Conservation (phyloP, 2,329 filamentous ascomycete genomes). For the Aspergillus tubingensis region DNA sequence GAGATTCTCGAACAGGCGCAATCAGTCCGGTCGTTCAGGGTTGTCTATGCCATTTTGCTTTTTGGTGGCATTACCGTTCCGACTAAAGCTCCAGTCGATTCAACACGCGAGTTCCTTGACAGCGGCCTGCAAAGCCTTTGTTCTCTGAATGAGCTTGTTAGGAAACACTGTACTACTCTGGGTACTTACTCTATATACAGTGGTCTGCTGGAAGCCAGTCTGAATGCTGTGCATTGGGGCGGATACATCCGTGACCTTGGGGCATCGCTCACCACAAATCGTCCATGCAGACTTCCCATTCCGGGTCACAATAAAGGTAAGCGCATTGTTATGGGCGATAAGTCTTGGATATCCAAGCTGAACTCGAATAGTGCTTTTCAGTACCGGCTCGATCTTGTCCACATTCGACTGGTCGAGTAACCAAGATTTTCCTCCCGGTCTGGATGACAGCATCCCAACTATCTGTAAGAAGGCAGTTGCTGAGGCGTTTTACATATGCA, state of each 20-base stretch:
- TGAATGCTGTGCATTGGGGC: constrained; percentile 25
- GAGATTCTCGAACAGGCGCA: constrained; percentile 11
- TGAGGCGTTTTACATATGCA: too few relatives aligned
- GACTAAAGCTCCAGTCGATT: constrained; percentile 3
- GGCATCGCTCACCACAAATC: constrained; percentile 20
- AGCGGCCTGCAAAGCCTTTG: constrained; percentile 18
- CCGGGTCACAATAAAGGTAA: constrained; percentile 10
- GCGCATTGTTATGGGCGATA: background rate
- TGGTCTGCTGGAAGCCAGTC: constrained; percentile 21
- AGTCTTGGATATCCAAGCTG: too few relatives aligned
- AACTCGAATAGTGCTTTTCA: too few relatives aligned
- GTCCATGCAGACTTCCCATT: constrained; percentile 19
- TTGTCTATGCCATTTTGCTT: constrained; percentile 23
- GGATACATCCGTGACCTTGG: constrained; percentile 29
- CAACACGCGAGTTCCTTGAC: constrained; percentile 19
- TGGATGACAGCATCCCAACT: too few relatives aligned
- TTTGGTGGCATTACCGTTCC: constrained; percentile 27
- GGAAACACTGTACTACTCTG: constrained; percentile 20
- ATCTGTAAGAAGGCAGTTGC: too few relatives aligned
- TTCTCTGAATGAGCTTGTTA: constrained; percentile 18
- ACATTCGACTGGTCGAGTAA: too few relatives aligned
- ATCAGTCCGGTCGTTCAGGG: constrained; percentile 22
- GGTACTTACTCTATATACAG: constrained; percentile 23
- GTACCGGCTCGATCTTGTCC: too few relatives aligned
- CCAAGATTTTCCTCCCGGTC: too few relatives aligned